Evolutionary conservation across 2,329 filamentous ascomycete species (phyloP), one percentile per base, ranked within the genome.

Genomic region (Aspergillus carbonarius): DNA sequence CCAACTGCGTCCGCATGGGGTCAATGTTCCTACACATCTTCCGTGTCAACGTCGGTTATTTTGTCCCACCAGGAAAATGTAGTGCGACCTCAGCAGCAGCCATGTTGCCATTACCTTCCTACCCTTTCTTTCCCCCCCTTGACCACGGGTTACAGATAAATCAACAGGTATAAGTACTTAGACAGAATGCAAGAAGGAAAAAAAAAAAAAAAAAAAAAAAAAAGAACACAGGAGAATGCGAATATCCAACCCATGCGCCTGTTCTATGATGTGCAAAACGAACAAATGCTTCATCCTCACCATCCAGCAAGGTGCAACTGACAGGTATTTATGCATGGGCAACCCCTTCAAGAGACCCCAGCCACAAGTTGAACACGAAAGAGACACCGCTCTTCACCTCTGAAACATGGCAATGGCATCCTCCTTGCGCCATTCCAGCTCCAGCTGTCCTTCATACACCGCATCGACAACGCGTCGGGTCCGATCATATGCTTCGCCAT

Each of bases 401-500:
- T 71, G 74, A 66, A 81, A 80, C 68, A 79, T 74, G 23, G 72
- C 68, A 34, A 65, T 64, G 15, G 72, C 73, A 52, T 81, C 79
- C 63, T 80, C 79, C 70, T 76, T 78, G 54, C 73, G 73, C 79
- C 78, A 81, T 25, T 80, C 78, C 53, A 80, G 68, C 40, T 81
- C 79, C 67, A 81, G 60, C 58, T 76, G 72, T 10, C 74, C 74
- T 51, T 80, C 78, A 49, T 81, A 81, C 7, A 80, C 76, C 17
- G 70, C 70, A 50, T 76, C 74, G 55, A 81, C 72, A 42, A 82
- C 69, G 52, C 70, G 72, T 59, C 72, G 74, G 46, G 76, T 76
- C 27, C 84, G 74, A 59, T 88, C 84, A 56, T 82, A 77, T 1
- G 82, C 78, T 51, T 80, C 75, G 46, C 79, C 76, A 67, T 88